phyloP scores from a whole-genome alignment of 1,139 yeast species.

The Blastobotrys persicus region DNA sequence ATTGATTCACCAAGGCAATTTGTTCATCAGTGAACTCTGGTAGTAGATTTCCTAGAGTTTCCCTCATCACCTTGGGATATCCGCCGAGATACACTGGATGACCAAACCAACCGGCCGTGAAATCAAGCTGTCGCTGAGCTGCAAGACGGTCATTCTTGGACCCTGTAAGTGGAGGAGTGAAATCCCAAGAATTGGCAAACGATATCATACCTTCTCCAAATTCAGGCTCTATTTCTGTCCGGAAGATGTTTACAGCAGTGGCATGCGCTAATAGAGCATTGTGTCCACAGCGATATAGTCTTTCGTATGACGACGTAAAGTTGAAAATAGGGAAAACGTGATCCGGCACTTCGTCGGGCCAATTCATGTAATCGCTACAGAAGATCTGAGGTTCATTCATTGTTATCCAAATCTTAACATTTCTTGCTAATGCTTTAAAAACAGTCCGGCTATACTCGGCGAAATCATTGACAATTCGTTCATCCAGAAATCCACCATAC shows the following conservation, averaged over 20 bases:
- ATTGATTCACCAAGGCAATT: slow-evolving; percentile 27
- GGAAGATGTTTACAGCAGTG: slow-evolving; percentile 34
- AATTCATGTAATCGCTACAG: slow-evolving; percentile 24
- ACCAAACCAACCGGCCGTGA: slow-evolving; percentile 34
- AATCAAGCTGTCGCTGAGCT: slow-evolving; percentile 34
- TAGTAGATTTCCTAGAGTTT: slow-evolving; percentile 26
- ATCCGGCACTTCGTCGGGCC: slow-evolving; percentile 28
- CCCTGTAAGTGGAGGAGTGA: slow-evolving; percentile 20
- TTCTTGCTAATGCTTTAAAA: slow-evolving; percentile 38
- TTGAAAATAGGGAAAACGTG: slow-evolving; percentile 27
- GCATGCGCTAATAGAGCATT: slow-evolving; percentile 38
- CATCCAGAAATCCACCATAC: slow-evolving; percentile 36
- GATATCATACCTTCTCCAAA: slow-evolving; percentile 32
- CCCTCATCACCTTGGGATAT: slow-evolving; percentile 34
- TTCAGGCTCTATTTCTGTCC: slow-evolving; percentile 36
- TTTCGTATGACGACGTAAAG: slow-evolving; percentile 13
- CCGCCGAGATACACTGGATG: slow-evolving; percentile 34
- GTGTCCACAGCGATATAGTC: slow-evolving; percentile 30
- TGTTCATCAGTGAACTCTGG: slow-evolving; percentile 34
- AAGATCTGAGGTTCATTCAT: slow-evolving; percentile 37
- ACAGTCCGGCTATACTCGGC: slow-evolving; percentile 38
- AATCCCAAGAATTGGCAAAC: slow-evolving; percentile 26
- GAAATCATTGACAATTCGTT: slow-evolving; percentile 37
- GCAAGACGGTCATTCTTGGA: slow-evolving; percentile 28
- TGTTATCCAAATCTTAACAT: slow-evolving; percentile 38